Conservation (phyloP, 2,329 filamentous ascomycete genomes). For the Fusarium sp. region DNA sequence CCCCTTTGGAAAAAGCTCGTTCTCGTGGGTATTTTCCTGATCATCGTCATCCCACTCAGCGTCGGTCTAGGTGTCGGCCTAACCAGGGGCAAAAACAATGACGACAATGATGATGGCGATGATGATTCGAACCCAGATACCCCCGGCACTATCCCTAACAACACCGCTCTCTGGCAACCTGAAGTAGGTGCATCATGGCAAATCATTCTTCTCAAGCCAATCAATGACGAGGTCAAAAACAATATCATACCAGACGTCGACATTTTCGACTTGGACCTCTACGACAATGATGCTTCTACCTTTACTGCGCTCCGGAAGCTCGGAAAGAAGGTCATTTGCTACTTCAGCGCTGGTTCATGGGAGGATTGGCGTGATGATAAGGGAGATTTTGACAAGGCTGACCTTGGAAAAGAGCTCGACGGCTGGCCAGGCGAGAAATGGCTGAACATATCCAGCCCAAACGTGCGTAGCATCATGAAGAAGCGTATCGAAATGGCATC, state of each 20-base stretch:
- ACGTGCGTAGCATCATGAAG: slow-evolving; percentile 74
- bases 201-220: slow-evolving; percentile 64
- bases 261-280: slow-evolving; percentile 64
- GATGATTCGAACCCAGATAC: background rate
- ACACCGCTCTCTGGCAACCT: slow-evolving; percentile 62
- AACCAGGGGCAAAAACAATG: background rate
- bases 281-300: slow-evolving; percentile 60
- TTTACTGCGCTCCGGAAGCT: slow-evolving; percentile 68
- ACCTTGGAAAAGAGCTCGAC: slow-evolving; percentile 68
- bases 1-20: background rate
- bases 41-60: slow-evolving; percentile 1
- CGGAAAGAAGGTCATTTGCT: slow-evolving; percentile 76
- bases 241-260: slow-evolving; percentile 58
- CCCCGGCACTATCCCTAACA: slow-evolving; percentile 5
- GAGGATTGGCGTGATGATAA: slow-evolving; percentile 72
- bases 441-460: slow-evolving; percentile 68
- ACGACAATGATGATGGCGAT: background rate
- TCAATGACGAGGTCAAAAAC: slow-evolving; percentile 57
- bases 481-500: slow-evolving; percentile 68
- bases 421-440: slow-evolving; percentile 76
- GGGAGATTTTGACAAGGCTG: slow-evolving; percentile 62
- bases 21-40: background rate
- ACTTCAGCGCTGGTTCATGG: slow-evolving; percentile 78
- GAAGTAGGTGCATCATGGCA: slow-evolving; percentile 67
- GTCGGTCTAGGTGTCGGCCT: slow-evolving; percentile 3